Evolutionary conservation across 805 yeast genomes (phyloP), one percentile per base, ranked within the genome.

Genomic region (Helenozyma rhizophorensis): DNA sequence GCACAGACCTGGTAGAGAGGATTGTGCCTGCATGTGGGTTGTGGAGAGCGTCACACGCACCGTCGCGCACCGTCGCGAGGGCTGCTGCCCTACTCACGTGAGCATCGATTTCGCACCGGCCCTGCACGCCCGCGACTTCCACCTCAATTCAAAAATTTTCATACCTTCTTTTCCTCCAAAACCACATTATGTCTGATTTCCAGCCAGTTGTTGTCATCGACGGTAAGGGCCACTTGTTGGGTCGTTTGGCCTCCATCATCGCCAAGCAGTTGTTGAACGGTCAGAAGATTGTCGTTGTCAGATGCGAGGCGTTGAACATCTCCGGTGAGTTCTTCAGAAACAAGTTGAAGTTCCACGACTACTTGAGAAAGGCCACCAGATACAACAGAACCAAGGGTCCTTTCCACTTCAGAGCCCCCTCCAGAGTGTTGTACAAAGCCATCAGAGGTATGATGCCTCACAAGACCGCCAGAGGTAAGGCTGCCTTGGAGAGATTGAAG

Each of bases 341-440:
- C 83, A 93, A 93, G 78, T 83, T 90, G 74, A 93, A 93, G 85
- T 93, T 88, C 93, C 97, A 89, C 75, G 99, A 94, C 70, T 93
- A 89, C 88, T 83, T 93, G 74, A 89, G 98, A 83, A 93, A 93
- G 83, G 85, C 94, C 62, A 89, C 98, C 68, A 84, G 95, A 77
- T 93, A 72, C 89, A 93, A 93, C 95, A 88, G 88, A 78, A 83
- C 79, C 64, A 83, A 88, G 72, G 99, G 98, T 78, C 97, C 97
- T 65, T 93, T 90, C 97, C 99, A 93, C 73, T 93, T 93, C 96
- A 93, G 97, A 77, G 99, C 99, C 50, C 99, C 99, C 72, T 89
- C 97, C 50, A 88, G 97, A 78, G 90, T 93, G 75, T 88, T 93
- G 76, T 89, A 89, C 94, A 93, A 93, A 84, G 97, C 99, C 65